phyloP scores from a whole-genome alignment of 2,329 filamentous ascomycete species.

The Thyridium curvatum region DNA sequence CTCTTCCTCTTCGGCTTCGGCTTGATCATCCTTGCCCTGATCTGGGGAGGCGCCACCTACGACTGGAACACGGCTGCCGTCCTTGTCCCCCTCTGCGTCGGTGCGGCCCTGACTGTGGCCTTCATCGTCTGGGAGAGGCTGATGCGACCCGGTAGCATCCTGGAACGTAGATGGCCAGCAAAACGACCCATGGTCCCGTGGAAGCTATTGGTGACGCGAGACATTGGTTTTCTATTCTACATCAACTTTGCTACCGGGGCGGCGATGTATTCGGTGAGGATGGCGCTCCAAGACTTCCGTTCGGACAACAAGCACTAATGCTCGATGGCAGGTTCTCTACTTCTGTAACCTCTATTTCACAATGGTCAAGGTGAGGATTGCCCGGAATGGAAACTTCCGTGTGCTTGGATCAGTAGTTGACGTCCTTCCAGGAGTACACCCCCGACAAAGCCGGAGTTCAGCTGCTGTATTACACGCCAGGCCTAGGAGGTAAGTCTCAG shows the following conservation, averaged over 20 bases:
- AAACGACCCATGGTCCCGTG: slow-evolving; percentile 61
- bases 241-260: slow-evolving; percentile 56
- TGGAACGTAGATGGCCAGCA: slow-evolving; percentile 41
- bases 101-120: slow-evolving; percentile 28
- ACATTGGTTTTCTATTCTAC: slow-evolving; percentile 55
- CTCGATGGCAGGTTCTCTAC: slow-evolving; percentile 47
- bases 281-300: background rate
- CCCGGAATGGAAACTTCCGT: slow-evolving; percentile 4
- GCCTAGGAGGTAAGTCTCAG: slow-evolving; percentile 45
- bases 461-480: slow-evolving; percentile 58
- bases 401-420: too few species aligned
- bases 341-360: slow-evolving; percentile 63
- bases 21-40: slow-evolving; percentile 45
- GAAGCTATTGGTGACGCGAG: slow-evolving; percentile 46
- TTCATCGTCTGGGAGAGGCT: slow-evolving; percentile 48
- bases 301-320: slow-evolving; percentile 24
- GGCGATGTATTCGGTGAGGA: slow-evolving; percentile 38
- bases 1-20: slow-evolving; percentile 50
- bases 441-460: slow-evolving; percentile 45
- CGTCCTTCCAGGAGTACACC: slow-evolving; percentile 15
- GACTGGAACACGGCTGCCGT: slow-evolving; percentile 43
- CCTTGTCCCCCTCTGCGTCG: slow-evolving; percentile 39
- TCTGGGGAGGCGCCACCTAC: slow-evolving; percentile 49
- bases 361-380: slow-evolving; percentile 17
- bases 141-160: slow-evolving; percentile 39